Percentiles rank a stretch among this genome's conserved stretches.
phyloP scores from a whole-genome alignment of 352 stramenopile genomes.

The Plasmopara muralis region DNA sequence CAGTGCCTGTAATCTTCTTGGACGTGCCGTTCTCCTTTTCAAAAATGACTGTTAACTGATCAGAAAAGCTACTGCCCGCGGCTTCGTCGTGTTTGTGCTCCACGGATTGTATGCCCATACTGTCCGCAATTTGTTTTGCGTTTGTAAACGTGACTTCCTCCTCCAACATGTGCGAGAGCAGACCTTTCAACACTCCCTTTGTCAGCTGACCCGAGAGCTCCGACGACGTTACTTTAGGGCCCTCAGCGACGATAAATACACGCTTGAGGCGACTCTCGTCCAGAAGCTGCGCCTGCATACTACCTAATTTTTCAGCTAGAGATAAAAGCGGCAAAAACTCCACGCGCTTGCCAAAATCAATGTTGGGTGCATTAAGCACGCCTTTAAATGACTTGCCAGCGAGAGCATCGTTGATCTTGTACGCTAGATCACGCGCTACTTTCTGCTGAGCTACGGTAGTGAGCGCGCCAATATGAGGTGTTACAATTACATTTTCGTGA shows the following conservation, averaged over 20 bases:
- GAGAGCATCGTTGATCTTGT: conserved; percentile 90
- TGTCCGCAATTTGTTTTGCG: conserved; percentile 74
- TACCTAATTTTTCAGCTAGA: conserved; percentile 89
- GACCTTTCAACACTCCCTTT: conserved; percentile 85
- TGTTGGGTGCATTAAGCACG: conserved; percentile 93
- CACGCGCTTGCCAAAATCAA: conserved; percentile 77
- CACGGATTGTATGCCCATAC: conserved; percentile 86
- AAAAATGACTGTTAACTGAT: conserved; percentile 89
- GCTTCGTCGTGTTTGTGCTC: conserved; percentile 87
- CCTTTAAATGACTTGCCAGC: conserved; percentile 89
- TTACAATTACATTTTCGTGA: conserved; percentile 88
- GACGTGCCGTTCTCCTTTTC: conserved; percentile 82
- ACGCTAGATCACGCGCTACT: conserved; percentile 85
- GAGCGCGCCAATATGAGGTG: conserved; percentile 93
- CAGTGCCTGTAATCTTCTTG: conserved; percentile 83
- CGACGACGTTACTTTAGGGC: conserved; percentile 69
- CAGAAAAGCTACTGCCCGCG: conserved; percentile 69
- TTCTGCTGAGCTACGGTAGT: conserved; percentile 93
- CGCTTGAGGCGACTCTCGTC: conserved; percentile 59
- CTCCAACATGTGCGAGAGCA: conserved; percentile 87
- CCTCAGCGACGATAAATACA: conserved; percentile 73
- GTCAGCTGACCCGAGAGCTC: conserved; percentile 82
- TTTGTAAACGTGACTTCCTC: conserved; percentile 90
- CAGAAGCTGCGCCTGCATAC: conserved; percentile 81
- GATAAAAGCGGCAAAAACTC: conserved; percentile 82